phyloP scores from a whole-genome alignment of 1,284 basidiomycete genomes.

The Erythrobasidium hasegawianum region DNA sequence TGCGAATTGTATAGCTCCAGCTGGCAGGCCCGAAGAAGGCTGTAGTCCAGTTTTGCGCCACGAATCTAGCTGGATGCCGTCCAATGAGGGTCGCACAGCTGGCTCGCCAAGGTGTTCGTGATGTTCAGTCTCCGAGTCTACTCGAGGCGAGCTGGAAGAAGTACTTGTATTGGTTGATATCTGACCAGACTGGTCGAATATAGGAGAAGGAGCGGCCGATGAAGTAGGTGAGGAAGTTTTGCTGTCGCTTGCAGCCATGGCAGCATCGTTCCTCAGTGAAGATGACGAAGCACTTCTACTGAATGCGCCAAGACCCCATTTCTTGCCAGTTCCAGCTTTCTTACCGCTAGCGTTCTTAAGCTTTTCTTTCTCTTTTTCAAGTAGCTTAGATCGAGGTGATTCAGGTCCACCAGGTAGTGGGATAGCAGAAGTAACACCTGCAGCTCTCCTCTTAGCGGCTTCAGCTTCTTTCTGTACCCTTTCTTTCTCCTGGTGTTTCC shows the following conservation, averaged over 20 bases:
- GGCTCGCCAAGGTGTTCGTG: not conserved
- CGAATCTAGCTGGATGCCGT: slow-evolving; percentile 30
- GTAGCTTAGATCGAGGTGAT: slow-evolving; percentile 47
- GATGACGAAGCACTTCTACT: slow-evolving; percentile 13
- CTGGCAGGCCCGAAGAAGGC: not conserved
- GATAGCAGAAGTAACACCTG: slow-evolving; percentile 47
- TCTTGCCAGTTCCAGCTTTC: slow-evolving; percentile 37
- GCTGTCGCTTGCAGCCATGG: not conserved
- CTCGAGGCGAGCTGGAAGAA: slow-evolving; percentile 9
- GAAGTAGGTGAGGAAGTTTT: slow-evolving; percentile 18
- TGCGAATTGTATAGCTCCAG: slow-evolving; percentile 2
- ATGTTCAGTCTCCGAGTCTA: not conserved
- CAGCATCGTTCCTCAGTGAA: slow-evolving; percentile 20
- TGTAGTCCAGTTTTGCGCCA: slow-evolving; percentile 26
- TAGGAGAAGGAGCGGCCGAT: slow-evolving; percentile 18
- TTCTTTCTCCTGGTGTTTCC: slow-evolving; percentile 62
- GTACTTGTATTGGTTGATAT: not conserved
- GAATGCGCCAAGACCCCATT: slow-evolving; percentile 49
- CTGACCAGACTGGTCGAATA: slow-evolving; percentile 24
- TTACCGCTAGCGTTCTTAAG: slow-evolving; percentile 45
- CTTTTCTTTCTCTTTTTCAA: slow-evolving; percentile 51
- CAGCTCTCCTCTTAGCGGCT: slow-evolving; percentile 62
- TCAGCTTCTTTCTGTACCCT: slow-evolving; percentile 11
- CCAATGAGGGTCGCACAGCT: slow-evolving; percentile 24
- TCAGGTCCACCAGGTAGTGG: slow-evolving; percentile 49